Percentiles rank a stretch among this genome's conserved stretches.
Evolutionary conservation across 1,139 yeast genomes (phyloP).

Genomic region (Candida pseudoviswanathii): DNA sequence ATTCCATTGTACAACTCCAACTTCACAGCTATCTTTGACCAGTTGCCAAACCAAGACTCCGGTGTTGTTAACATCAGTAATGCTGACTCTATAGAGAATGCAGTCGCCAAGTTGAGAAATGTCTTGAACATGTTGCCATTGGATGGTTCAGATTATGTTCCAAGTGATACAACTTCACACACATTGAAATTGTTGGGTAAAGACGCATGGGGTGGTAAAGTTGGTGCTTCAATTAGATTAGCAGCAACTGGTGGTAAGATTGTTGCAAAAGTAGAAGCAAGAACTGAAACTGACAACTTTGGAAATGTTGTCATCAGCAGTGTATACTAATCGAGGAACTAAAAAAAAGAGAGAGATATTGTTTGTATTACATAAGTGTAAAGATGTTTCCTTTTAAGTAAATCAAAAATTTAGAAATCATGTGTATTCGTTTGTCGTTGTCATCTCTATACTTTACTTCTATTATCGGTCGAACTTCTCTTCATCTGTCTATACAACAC

Average conservation of each 20-base stretch:
- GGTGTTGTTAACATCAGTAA: slow-evolving; percentile 41
- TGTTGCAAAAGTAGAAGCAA: slow-evolving; percentile 75
- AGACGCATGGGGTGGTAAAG: slow-evolving; percentile 71
- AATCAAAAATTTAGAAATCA: no score
- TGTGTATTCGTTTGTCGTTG: neutral
- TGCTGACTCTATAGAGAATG: slow-evolving; percentile 36
- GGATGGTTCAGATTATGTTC: slow-evolving; percentile 74
- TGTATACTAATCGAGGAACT: slow-evolving; percentile 15
- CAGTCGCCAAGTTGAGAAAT: slow-evolving; percentile 49
- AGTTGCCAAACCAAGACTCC: slow-evolving; percentile 44
- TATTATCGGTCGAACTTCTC: neutral
- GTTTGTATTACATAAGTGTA: neutral
- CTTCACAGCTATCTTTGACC: slow-evolving; percentile 76
- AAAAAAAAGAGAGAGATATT: neutral
- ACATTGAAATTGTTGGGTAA: slow-evolving; percentile 82
- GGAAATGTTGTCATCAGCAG: slow-evolving; percentile 51
- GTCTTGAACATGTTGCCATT: slow-evolving; percentile 78
- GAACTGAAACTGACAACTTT: slow-evolving; percentile 59
- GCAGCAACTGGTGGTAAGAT: slow-evolving; percentile 71
- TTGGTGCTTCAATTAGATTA: slow-evolving; percentile 70
- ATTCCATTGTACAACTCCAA: slow-evolving; percentile 77
- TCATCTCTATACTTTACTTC: slow-evolving; percentile 4
- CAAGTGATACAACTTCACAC: slow-evolving; percentile 64
- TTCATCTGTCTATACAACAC: slow-evolving; percentile 42
- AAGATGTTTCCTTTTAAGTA: neutral